A percentile compares a stretch with the other conserved stretches of the same genome.
These are phyloP conservation scores for Alternaria sp. DNA, from an alignment of 2,329 filamentous ascomycete species.

Conservation along the genomic window DNA sequence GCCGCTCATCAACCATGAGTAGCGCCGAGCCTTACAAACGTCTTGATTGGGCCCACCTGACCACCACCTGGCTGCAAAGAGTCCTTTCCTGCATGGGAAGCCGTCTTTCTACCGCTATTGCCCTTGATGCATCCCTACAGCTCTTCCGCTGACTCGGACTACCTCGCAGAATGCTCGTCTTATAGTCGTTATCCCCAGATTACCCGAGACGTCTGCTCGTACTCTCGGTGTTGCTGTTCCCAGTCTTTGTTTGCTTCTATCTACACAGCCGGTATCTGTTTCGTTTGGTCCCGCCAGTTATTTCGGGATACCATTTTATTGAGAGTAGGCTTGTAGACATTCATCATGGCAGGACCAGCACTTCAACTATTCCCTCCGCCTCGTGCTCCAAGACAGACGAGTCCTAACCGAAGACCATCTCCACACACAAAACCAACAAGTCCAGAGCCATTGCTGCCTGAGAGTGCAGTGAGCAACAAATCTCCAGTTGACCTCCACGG, in stretches of 20 bases:
- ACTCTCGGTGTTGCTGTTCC: slow-evolving; percentile 25
- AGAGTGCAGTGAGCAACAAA: slow-evolving; percentile 43
- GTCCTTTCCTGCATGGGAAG: slow-evolving; percentile 44
- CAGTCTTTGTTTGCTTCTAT: slow-evolving; percentile 22
- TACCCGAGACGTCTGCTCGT: slow-evolving; percentile 34
- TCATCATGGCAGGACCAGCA: slow-evolving; percentile 47
- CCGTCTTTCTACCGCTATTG: slow-evolving; percentile 47
- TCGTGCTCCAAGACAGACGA: slow-evolving; percentile 45
- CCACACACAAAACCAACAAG: slow-evolving; percentile 39
- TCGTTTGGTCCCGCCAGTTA: slow-evolving; percentile 22
- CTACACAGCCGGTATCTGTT: slow-evolving; percentile 20
- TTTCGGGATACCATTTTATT: slow-evolving; percentile 27
- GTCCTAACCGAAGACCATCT: slow-evolving; percentile 39
- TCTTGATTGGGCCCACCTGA: slow-evolving; percentile 43
- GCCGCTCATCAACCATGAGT: slow-evolving; percentile 38
- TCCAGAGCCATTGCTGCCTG: slow-evolving; percentile 42
- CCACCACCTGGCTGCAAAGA: slow-evolving; percentile 38
- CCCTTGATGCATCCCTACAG: slow-evolving; percentile 22
- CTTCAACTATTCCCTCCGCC: slow-evolving; percentile 53
- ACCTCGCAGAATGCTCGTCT: slow-evolving; percentile 29
- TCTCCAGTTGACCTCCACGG: slow-evolving; percentile 50
- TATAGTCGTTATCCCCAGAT: slow-evolving; percentile 48
- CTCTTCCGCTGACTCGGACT: slow-evolving; percentile 19
- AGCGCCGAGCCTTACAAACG: slow-evolving; percentile 43
- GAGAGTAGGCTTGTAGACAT: slow-evolving; percentile 19